phyloP scores from a whole-genome alignment of 2,329 filamentous ascomycete species.

The Helicocarpus griseus region DNA sequence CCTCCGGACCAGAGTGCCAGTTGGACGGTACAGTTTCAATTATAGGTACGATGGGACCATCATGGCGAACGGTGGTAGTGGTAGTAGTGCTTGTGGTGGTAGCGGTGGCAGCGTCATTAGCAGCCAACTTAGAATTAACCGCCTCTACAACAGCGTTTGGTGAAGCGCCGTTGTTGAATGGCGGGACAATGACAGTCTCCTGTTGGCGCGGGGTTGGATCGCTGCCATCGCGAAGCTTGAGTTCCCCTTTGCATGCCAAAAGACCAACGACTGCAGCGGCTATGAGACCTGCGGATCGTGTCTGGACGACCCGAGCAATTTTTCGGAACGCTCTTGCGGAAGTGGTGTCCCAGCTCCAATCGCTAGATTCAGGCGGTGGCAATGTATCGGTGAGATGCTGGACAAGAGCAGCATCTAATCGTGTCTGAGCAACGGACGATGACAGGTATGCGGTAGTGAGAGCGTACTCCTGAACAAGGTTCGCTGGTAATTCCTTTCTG shows the following conservation, averaged over 20 bases:
- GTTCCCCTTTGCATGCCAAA: conserved; percentile 58
- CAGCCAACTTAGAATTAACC: neutral
- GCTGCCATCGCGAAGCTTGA: conserved; percentile 38
- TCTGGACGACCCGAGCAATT: conserved; percentile 61
- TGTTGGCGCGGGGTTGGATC: conserved; percentile 23
- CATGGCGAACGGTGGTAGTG: neutral
- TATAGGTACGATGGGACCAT: neutral
- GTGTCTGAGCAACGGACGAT: conserved; percentile 51
- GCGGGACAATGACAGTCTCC: conserved; percentile 13
- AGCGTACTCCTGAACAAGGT: conserved; percentile 49
- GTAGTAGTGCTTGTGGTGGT: neutral
- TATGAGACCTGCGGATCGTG: conserved; percentile 62
- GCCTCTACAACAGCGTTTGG: conserved; percentile 13
- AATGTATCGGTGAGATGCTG: conserved; percentile 45
- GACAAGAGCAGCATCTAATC: conserved; percentile 41
- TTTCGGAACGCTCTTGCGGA: conserved; percentile 51
- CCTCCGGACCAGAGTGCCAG: conserved; percentile 41
- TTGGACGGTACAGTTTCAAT: conserved; percentile 14
- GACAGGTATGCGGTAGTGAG: conserved; percentile 66
- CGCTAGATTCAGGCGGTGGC: conserved; percentile 32
- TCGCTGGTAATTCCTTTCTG: conserved; percentile 41
- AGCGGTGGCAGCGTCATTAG: neutral
- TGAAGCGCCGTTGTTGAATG: conserved; percentile 14
- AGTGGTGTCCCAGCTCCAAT: conserved; percentile 54
- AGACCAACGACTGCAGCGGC: conserved; percentile 64